Base-by-base conservation (phyloP, 1,284 basidiomycete species). In the Boletus semigastroideus region DNA sequence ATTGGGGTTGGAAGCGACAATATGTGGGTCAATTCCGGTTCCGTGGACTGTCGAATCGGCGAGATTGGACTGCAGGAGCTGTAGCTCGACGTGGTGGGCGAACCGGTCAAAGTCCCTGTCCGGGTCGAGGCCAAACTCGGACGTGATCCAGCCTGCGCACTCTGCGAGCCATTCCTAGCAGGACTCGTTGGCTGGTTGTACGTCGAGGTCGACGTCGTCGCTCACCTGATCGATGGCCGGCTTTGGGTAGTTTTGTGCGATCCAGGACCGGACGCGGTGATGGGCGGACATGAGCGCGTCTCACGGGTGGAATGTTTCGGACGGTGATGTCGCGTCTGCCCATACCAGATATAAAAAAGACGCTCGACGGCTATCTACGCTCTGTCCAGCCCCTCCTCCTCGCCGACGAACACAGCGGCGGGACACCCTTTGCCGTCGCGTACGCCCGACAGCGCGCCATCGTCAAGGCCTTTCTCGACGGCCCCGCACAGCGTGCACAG, bases 301-400 rank as follows among this genome's bases (percentile, higher is more conserved):
- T 0, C 22, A 37, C 34, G 31, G n/a, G 28, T 9, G 30, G 41
- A 39, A 64, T 67, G 63, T 28, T 46, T 27, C 59, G 52, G 56
- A 44, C 59, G 8, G 51, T 5, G 48, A 59, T 63, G 62, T 58
- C 55, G 33, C 48, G 92, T 53, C 76, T 98, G n/a, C 95, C 95
- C 4, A 80, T 98, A 1, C 95, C 94, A 16, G 78, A 84, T 49
- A 78, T 98, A 2, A 79, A 82, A 41, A 78, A 84, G 66, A 92
- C 92, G 0, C 75, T 98, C 31, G 80, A 90, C 57, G 80, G 80
- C 47, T 98, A 98, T 66, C 71, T 97, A 27, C 80, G 81, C 53
- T 90, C 90, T 19, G 71, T 98, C 3, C 79, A 86, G 53, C 95
- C 96, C 0, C 75, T 98, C 49, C 71, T 95, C 16, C 78, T 84